These are phyloP conservation scores for Calonectria montana DNA, from an alignment of 2,329 filamentous ascomycete genomes.

Conservation along the genomic window DNA sequence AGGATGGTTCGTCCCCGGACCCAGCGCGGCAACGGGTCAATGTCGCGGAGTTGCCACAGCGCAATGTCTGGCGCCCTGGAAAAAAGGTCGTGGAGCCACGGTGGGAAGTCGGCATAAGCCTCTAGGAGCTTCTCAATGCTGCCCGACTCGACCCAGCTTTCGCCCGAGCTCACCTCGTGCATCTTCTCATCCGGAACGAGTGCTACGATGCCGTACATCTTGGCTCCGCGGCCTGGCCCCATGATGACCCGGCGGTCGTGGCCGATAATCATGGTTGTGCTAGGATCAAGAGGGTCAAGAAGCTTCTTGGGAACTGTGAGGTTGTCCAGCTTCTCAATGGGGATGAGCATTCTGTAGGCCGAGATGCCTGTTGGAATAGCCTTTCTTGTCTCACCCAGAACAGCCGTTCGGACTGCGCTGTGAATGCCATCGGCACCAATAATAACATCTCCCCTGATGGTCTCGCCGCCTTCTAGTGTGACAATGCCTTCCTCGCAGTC, in stretches of 20 bases:
- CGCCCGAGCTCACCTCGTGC: slow-evolving; percentile 24
- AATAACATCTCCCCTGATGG: slow-evolving; percentile 29
- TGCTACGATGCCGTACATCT: slow-evolving; percentile 34
- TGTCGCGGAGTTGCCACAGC: slow-evolving; percentile 25
- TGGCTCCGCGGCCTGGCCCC: slow-evolving; percentile 32
- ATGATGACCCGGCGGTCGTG: slow-evolving; percentile 37
- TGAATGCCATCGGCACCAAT: slow-evolving; percentile 40
- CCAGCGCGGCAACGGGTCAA: slow-evolving; percentile 20
- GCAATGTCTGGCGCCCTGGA: slow-evolving; percentile 9
- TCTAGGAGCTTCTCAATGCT: slow-evolving; percentile 32
- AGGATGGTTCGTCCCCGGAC: slow-evolving; percentile 16
- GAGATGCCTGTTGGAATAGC: slow-evolving; percentile 34
- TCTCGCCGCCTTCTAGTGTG: slow-evolving; percentile 29
- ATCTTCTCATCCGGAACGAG: slow-evolving; percentile 35
- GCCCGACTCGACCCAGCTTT: slow-evolving; percentile 36
- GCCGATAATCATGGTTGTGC: slow-evolving; percentile 36
- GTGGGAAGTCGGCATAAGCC: slow-evolving; percentile 26
- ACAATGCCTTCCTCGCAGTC: slow-evolving; percentile 32
- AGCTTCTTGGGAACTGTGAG: slow-evolving; percentile 24
- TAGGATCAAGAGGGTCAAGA: slow-evolving; percentile 19
- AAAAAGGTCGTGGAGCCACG: slow-evolving; percentile 22
- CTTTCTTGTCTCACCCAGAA: slow-evolving; percentile 23
- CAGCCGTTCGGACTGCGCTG: slow-evolving; percentile 32
- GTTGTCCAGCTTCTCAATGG: slow-evolving; percentile 24
- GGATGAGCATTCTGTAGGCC: slow-evolving; percentile 37